Conservation (phyloP, 75 land plant genomes). For the Sequoia sempervirens region DNA sequence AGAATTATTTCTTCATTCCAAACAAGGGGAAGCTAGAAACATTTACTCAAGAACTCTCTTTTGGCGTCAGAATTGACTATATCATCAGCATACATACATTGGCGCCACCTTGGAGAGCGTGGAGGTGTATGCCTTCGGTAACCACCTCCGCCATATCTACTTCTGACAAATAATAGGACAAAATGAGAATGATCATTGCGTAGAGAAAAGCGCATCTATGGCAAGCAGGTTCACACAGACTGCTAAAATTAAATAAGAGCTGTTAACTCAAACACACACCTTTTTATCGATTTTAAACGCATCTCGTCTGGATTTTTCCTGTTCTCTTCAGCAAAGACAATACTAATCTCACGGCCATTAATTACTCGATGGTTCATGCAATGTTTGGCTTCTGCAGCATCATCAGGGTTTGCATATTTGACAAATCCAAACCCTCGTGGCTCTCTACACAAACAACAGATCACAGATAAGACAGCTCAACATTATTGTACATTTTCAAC, state of each 20-base stretch:
- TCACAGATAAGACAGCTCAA: background rate
- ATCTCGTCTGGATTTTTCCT: slow-evolving; percentile 79
- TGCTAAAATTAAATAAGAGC: background rate
- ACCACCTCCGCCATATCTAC: slow-evolving; percentile 32
- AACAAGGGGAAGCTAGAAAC: background rate
- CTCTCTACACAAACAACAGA: slow-evolving; percentile 33
- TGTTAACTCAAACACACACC: slow-evolving; percentile 28
- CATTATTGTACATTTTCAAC: background rate
- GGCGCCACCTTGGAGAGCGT: slow-evolving; percentile 42
- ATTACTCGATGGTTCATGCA: slow-evolving; percentile 63
- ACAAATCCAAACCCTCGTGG: slow-evolving; percentile 93
- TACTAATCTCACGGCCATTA: slow-evolving; percentile 67
- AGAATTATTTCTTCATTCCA: background rate
- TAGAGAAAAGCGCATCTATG: background rate
- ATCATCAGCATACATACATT: slow-evolving; percentile 32
- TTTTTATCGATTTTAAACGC: slow-evolving; percentile 44
- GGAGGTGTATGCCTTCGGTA: slow-evolving; percentile 32
- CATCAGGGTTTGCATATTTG: slow-evolving; percentile 58
- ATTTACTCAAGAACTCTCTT: background rate
- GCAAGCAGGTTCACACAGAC: background rate
- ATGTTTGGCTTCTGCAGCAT: slow-evolving; percentile 82
- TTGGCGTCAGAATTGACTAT: background rate
- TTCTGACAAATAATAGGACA: slow-evolving; percentile 12
- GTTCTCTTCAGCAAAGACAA: slow-evolving; percentile 90
- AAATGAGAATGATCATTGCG: background rate